Percentiles rank a stretch among this genome's conserved stretches.
phyloP scores from a whole-genome alignment of 2,329 filamentous ascomycete species.

The Cordyceps sp. region DNA sequence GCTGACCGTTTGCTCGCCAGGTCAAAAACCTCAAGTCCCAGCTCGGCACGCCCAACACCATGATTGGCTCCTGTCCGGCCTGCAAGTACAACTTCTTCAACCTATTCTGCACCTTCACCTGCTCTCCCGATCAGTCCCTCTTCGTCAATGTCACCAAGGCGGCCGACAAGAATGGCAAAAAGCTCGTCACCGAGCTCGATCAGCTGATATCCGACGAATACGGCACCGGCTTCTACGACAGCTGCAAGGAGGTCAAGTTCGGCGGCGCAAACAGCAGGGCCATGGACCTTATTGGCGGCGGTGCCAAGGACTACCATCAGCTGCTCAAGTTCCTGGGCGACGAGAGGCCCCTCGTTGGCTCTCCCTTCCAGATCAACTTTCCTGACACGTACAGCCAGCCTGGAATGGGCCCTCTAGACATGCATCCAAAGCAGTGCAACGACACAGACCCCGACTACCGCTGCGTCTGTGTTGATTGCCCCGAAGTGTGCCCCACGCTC shows the following conservation, averaged over 20 bases:
- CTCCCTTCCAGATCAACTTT: constrained; percentile 97
- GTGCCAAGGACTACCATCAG: constrained; percentile 74
- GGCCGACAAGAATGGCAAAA: constrained; percentile 39
- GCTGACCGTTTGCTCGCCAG: constrained; percentile 21
- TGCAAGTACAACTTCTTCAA: constrained; percentile 99
- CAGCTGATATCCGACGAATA: constrained; percentile 76
- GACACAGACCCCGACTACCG: constrained; percentile 72
- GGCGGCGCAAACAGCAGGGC: constrained; percentile 84
- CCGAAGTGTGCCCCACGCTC: constrained; percentile 66
- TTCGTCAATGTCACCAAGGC: constrained; percentile 86
- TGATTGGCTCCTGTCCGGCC: constrained; percentile 86
- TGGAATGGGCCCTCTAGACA: constrained; percentile 54
- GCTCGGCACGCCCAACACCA: constrained; percentile 69
- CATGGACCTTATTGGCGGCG: constrained; percentile 91
- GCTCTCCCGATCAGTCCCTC: constrained; percentile 87
- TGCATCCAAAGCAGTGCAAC: constrained; percentile 74
- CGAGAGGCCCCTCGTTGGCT: constrained; percentile 69
- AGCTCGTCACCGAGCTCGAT: constrained; percentile 73
- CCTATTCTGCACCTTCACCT: constrained; percentile 94
- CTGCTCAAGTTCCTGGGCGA: constrained; percentile 87
- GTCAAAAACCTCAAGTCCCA: constrained; percentile 68
- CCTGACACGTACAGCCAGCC: constrained; percentile 45
- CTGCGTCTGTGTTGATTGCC: constrained; percentile 90
- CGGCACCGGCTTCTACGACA: constrained; percentile 79
- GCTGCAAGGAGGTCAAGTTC: constrained; percentile 98